Base-by-base conservation (phyloP, 2,329 filamentous ascomycete genomes). In the Trichophyton schoenleinii region DNA sequence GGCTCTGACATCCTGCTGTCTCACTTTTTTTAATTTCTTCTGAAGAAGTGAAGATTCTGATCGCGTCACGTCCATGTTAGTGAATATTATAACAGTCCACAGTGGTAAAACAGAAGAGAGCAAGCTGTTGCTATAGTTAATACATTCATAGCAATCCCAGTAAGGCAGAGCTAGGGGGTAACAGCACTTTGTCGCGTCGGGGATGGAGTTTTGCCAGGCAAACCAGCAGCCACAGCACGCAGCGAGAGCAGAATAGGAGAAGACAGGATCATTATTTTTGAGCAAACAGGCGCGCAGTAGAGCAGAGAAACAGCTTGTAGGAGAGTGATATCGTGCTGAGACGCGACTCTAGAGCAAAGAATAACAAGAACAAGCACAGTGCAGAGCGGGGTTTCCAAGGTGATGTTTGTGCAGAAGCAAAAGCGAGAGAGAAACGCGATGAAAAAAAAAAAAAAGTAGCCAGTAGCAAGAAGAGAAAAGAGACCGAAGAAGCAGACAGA, bases 1-100 rank as follows among this genome's bases (percentile, higher is more conserved):
- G 70, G 72, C 63, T 76, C 72, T 60, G 74, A 75, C 73, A 75
- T 76, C 6, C 28, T 55, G 13, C 25, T 53, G 13, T 36, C 49
- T 34, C 49, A 36, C 15, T 44, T 44, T n/a, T 44, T 4, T 42
- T 42, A 22, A 2, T 44, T 44, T 5, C 3, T 55, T 55, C 18
- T 49, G 20, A 20, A 11, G 22, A 28, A 15, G n/a, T 3, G 31
- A 55, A 55, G 49, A 20, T 36, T 55, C 49, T 55, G 15, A 20
- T 34, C 49, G 49, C 49, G 49, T 55, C 28, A 36, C 7, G 34
- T 55, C 49, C 49, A 55, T 55, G 49, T 55, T 55, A 55, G 49
- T 28, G 28, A 28, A 55, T 15, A 34, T 13, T 34, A 22, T 28
- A 34, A 7, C 13, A 53, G 13, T 36, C 28, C 49, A 20, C 49